A percentile compares a stretch with the other conserved stretches of the same genome.
phyloP scores from a whole-genome alignment of 2,329 filamentous ascomycete genomes.

The Fusarium anguioides region DNA sequence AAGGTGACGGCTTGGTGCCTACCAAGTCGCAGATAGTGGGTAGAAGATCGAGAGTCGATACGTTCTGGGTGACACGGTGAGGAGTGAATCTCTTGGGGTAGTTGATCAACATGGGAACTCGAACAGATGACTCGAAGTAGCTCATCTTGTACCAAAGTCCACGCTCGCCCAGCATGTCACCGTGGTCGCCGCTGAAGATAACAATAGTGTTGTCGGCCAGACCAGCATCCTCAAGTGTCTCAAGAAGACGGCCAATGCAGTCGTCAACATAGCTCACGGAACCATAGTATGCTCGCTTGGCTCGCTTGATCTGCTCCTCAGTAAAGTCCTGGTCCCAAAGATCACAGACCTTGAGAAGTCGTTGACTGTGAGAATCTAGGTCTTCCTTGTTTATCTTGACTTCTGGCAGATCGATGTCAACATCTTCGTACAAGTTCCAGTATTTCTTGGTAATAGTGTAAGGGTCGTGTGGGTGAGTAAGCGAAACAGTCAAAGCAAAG shows the following conservation, averaged over 20 bases:
- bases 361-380: constrained; percentile 87
- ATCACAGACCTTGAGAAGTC: constrained; percentile 86
- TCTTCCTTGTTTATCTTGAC: constrained; percentile 82
- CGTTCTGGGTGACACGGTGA: constrained; percentile 82
- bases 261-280: constrained; percentile 95
- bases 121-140: constrained; percentile 91
- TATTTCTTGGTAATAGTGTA: constrained; percentile 95
- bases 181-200: constrained; percentile 93
- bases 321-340: constrained; percentile 86
- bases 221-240: constrained; percentile 80
- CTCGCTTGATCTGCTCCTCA: constrained; percentile 86
- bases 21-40: constrained; percentile 89
- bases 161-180: constrained; percentile 94
- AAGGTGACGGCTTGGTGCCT: constrained; percentile 73
- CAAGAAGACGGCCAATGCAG: constrained; percentile 85
- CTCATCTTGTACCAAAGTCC: constrained; percentile 98
- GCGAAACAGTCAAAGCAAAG: constrained; percentile 89
- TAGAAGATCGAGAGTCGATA: constrained; percentile 90
- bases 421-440: constrained; percentile 90
- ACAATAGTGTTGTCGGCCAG: constrained; percentile 88
- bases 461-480: constrained; percentile 94
- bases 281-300: constrained; percentile 90
- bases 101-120: constrained; percentile 87
- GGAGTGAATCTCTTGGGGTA: constrained; percentile 80
- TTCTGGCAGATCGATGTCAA: constrained; percentile 86